Evolutionary conservation across 331 rosid genomes (phyloP), one percentile per base, ranked within the genome.

Genomic region (Saraca asoca): DNA sequence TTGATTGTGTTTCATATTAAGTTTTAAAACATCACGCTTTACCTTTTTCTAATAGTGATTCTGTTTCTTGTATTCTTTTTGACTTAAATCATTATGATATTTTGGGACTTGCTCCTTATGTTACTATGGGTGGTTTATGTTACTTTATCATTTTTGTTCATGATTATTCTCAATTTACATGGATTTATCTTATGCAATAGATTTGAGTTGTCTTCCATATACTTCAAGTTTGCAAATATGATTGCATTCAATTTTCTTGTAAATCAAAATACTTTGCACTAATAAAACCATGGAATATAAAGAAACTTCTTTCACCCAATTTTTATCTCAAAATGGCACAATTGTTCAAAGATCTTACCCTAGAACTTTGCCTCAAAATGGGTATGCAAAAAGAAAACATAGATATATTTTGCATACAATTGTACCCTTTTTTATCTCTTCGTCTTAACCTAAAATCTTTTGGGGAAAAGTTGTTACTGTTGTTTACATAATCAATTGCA

Each of bases 341-440:
- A 2, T 69, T 9, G 0, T 19, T 5, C 56, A 69, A 9, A 3
- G 12, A 0, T 57, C 19, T 4, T 69, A 35, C 5, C 58, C 37
- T 7, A 10, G 11, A 0, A 50, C 59, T 0, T 71, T 53, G 2
- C 62, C 60, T 5, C 45, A 60, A 61, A 60, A 60, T 60, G 61
- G 69, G 10, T 1, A 34, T 2, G 76, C 54, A 0, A 19, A 60
- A 20, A 7, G 54, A 7, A 61, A 71, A 52, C n/a, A n/a, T n/a
- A n/a, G n/a, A n/a, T n/a, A n/a, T n/a, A n/a, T 52, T 10, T 5
- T 52, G 2, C 14, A 52, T 2, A 7, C 15, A 2, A 10, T 59
- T 20, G 7, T 4, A 1, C 5, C 69, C 9, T 7, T 49, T 2
- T 62, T 71, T 11, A 1, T 71, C 10, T 71, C 43, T 37, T 7